Evolutionary conservation across 208 protist species (phyloP), one percentile per base, ranked within the genome.

Genomic region (Paratrypanosoma confusum): DNA sequence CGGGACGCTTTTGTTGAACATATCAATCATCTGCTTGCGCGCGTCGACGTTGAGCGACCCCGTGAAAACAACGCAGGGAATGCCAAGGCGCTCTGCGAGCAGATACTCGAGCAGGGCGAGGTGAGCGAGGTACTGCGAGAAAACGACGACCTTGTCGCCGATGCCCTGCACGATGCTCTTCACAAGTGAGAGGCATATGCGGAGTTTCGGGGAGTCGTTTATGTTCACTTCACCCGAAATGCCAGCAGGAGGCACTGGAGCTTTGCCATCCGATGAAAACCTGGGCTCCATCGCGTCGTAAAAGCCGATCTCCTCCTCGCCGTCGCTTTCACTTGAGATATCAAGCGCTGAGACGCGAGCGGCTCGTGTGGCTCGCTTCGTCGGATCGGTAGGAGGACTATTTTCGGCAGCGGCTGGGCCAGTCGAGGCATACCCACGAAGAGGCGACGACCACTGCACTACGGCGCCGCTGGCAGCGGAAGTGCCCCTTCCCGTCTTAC

Each of bases 61-160:
- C 16, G 65, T 71, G 33, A 88, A 52, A 8, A 82, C 54, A 53
- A 84, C 86, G 23, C 23, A 27, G 25, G 56, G 46, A 23, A 90
- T 65, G 46, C 65, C 51, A 18, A 57, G 50, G 5, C 53, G 39
- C 29, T 67, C 41, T 11, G 23, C 37, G 25, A 88, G 42, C 26
- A 88, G 31, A 24, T 44, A 31, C 24, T 26, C 24, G 27, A 88
- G 29, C 14, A 86, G 39, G n/a, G 50, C 54, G 11, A 92, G 47
- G 44, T 85, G 73, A 22, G 57, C 66, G 17, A 58, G 49, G 39
- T 86, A 88, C 21, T 58, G 67, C 20, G 76, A 86, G 31, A 87
- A 93, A n/a, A 92, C 38, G 24, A 92, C 64, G 17, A 84, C 76
- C 56, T 92, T 92, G 62, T 77, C 57, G 8, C 45, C 23, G 16